A percentile compares a stretch with the other conserved stretches of the same genome.
Evolutionary conservation across 2,329 filamentous ascomycete genomes (phyloP).

Genomic region (Cyphellophora attinorum): DNA sequence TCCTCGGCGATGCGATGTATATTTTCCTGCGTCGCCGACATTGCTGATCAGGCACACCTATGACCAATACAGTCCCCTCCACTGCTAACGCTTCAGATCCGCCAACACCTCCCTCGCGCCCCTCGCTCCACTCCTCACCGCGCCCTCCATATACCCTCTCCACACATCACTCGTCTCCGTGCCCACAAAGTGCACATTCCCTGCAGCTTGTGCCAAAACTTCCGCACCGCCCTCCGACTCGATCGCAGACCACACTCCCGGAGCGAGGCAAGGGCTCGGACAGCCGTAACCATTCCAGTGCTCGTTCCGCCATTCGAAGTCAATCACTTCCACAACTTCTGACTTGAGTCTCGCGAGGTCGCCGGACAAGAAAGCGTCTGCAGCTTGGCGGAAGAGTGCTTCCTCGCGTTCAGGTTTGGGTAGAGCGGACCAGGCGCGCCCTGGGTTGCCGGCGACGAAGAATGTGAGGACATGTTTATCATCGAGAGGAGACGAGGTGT

Average conservation of each 20-base stretch:
- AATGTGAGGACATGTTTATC: conserved; percentile 26
- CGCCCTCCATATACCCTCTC: conserved; percentile 53
- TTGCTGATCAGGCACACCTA: no score
- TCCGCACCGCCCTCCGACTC: conserved; percentile 21
- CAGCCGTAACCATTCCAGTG: conserved; percentile 30
- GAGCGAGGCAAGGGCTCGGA: conserved; percentile 28
- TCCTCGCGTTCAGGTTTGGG: conserved; percentile 9
- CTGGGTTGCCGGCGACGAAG: conserved; percentile 12
- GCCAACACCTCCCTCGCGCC: conserved; percentile 32
- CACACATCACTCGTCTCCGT: conserved; percentile 45
- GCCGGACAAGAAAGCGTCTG: neutral
- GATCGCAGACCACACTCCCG: conserved; percentile 33
- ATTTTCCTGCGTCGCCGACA: no score
- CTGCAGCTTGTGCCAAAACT: conserved; percentile 25
- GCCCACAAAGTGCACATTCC: conserved; percentile 44
- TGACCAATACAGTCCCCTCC: no score
- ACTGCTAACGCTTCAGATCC: conserved; percentile 28
- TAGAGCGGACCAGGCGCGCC: conserved; percentile 9
- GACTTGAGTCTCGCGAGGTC: conserved; percentile 5
- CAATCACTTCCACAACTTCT: conserved; percentile 13
- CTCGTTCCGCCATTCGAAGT: conserved; percentile 30
- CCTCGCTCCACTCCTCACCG: conserved; percentile 39
- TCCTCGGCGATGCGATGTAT: no score
- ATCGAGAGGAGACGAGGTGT: conserved; percentile 26
- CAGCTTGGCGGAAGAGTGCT: conserved; percentile 9